These are phyloP conservation scores for Penicillium maclennaniae DNA, from an alignment of 495 filamentous ascomycete species.

Conservation along the genomic window DNA sequence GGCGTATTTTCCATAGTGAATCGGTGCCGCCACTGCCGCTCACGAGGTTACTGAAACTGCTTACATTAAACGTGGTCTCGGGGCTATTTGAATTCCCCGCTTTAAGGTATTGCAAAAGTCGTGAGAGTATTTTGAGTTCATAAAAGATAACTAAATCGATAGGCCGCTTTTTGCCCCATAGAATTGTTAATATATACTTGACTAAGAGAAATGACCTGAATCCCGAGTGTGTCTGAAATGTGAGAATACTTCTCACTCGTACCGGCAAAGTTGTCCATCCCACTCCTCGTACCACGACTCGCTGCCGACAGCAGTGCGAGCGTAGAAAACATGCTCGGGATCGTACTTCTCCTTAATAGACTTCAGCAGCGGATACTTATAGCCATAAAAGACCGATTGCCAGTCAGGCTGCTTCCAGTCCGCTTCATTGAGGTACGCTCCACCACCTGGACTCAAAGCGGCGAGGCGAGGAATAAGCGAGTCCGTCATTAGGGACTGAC, in stretches of 20 bases:
- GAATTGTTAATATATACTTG: background rate
- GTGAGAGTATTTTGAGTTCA: background rate
- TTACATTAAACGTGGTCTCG: no score
- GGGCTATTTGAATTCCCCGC: no score
- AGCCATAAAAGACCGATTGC: slow-evolving; percentile 13
- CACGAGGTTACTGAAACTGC: no score
- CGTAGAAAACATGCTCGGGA: slow-evolving; percentile 49
- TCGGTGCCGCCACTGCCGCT: no score
- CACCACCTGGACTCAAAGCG: slow-evolving; percentile 1
- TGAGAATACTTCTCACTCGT: background rate
- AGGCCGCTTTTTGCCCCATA: background rate
- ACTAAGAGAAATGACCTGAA: background rate
- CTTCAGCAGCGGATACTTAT: slow-evolving; percentile 33
- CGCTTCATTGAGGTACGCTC: slow-evolving; percentile 16
- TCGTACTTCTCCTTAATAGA: slow-evolving; percentile 50
- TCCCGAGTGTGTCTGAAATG: no score
- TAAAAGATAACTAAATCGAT: background rate
- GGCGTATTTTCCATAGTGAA: background rate
- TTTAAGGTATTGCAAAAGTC: no score
- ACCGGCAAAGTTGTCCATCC: slow-evolving; percentile 26
- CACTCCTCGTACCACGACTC: slow-evolving; percentile 36
- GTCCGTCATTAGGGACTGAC: slow-evolving; percentile 12
- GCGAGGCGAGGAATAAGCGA: slow-evolving; percentile 7
- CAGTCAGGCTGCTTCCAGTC: slow-evolving; percentile 16
- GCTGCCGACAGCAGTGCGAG: slow-evolving; percentile 44